These are phyloP conservation scores for Maudiozyma barnettii DNA, from an alignment of 805 yeast genomes.

Conservation along the genomic window DNA sequence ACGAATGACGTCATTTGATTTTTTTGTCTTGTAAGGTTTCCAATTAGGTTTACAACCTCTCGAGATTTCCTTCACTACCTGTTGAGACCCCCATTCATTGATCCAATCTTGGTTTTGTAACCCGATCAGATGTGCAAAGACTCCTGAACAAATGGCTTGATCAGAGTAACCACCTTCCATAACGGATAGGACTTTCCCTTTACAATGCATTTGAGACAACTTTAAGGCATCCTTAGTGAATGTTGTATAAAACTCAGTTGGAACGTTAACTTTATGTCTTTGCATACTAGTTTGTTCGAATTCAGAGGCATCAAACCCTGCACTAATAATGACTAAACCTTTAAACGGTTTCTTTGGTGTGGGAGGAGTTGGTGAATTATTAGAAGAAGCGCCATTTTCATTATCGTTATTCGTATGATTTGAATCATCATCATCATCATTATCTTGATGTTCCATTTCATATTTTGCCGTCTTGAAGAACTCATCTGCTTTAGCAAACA, in stretches of 20 bases:
- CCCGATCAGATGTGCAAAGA: slow-evolving; percentile 70
- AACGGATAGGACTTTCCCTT: slow-evolving; percentile 56
- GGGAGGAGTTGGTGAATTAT: too few relatives aligned
- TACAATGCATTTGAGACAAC: slow-evolving; percentile 51
- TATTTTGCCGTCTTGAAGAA: slow-evolving; percentile 43
- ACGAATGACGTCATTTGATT: slow-evolving; percentile 40
- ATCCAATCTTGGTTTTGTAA: slow-evolving; percentile 51
- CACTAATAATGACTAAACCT: slow-evolving; percentile 61
- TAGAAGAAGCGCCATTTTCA: too few relatives aligned
- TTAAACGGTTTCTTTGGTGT: slow-evolving; percentile 35
- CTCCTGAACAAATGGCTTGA: slow-evolving; percentile 70
- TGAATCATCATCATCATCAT: neutral
- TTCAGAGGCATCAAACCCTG: slow-evolving; percentile 85
- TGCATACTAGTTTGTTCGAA: slow-evolving; percentile 79
- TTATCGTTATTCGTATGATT: neutral
- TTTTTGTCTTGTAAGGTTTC: slow-evolving; percentile 45
- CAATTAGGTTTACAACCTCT: slow-evolving; percentile 63
- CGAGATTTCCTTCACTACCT: slow-evolving; percentile 53
- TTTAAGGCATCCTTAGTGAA: slow-evolving; percentile 67
- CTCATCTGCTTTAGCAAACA: slow-evolving; percentile 59
- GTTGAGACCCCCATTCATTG: slow-evolving; percentile 52
- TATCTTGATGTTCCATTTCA: slow-evolving; percentile 29
- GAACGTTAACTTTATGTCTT: slow-evolving; percentile 71
- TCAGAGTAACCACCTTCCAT: slow-evolving; percentile 85
- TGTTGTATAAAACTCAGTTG: slow-evolving; percentile 64